phyloP scores from a whole-genome alignment of 768 basidiomycete species.

The Suillus discolor region DNA sequence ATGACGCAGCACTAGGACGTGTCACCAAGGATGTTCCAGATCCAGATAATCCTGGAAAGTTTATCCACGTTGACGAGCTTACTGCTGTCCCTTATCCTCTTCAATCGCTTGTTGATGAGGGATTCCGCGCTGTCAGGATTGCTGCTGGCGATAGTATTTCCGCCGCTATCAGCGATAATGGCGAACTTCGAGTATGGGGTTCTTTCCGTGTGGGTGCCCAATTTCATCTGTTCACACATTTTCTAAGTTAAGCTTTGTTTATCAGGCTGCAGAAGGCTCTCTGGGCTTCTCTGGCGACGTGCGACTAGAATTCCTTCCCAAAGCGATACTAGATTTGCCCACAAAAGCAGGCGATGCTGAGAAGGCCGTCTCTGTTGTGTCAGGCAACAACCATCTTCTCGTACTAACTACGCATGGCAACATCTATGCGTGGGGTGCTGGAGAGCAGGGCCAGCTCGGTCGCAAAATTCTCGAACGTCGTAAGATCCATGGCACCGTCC shows the following conservation, averaged over 20 bases:
- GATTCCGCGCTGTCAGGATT: conserved; percentile 82
- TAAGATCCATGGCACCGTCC: conserved; percentile 86
- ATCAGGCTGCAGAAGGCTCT: conserved; percentile 73
- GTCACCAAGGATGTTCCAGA: conserved; percentile 62
- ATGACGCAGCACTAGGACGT: conserved; percentile 86
- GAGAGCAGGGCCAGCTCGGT: conserved; percentile 90
- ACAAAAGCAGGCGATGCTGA: conserved; percentile 67
- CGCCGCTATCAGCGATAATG: conserved; percentile 78
- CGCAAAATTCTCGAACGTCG: conserved; percentile 87
- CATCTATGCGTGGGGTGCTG: conserved; percentile 89
- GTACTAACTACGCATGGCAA: conserved; percentile 87
- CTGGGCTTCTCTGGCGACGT: conserved; percentile 79
- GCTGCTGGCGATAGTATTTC: conserved; percentile 88
- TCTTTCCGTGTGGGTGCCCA: conserved; percentile 77
- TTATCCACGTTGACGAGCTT: conserved; percentile 54
- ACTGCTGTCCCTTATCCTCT: conserved; percentile 66
- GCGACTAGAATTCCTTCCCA: conserved; percentile 68
- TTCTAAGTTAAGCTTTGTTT: conserved; percentile 12
- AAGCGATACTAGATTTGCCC: conserved; percentile 56
- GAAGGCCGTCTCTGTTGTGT: conserved; percentile 73
- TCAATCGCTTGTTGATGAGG: conserved; percentile 69
- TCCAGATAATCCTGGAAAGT: conserved; percentile 59
- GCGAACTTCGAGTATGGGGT: conserved; percentile 86
- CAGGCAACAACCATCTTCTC: conserved; percentile 88
- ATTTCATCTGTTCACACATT: conserved; percentile 3